Conservation (phyloP, 108 stramenopile genomes). For the Cyclostephanos tholiformis region DNA sequence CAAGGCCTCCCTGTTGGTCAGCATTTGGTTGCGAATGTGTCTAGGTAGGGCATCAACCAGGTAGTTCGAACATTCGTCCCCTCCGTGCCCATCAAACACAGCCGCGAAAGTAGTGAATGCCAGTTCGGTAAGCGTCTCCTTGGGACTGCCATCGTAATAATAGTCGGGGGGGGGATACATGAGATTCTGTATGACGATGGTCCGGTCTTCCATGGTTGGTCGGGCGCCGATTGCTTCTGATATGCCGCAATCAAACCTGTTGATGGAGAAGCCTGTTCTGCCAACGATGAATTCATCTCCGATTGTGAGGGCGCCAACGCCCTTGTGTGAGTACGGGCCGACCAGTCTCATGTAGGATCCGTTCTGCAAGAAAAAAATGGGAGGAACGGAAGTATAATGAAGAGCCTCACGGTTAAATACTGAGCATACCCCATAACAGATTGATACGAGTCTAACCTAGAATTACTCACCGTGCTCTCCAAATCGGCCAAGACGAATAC, state of each 20-base stretch:
- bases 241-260: slow-evolving; percentile 96
- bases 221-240: slow-evolving; percentile 93
- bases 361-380: slow-evolving; percentile 60
- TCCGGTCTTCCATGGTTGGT: slow-evolving; percentile 95
- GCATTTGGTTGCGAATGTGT: slow-evolving; percentile 80
- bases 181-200: slow-evolving; percentile 83
- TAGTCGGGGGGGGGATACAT: slow-evolving; percentile 82
- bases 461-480: slow-evolving; percentile 87
- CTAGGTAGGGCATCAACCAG: slow-evolving; percentile 86
- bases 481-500: slow-evolving; percentile 81
- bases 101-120: slow-evolving; percentile 93
- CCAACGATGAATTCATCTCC: slow-evolving; percentile 97
- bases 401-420: background rate
- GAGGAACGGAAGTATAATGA: background rate
- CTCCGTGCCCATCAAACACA: slow-evolving; percentile 98
- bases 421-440: background rate
- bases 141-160: slow-evolving; percentile 83
- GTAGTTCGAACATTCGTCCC: slow-evolving; percentile 91
- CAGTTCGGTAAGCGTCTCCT: slow-evolving; percentile 76
- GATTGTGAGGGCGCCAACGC: slow-evolving; percentile 76
- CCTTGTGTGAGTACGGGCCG: slow-evolving; percentile 83
- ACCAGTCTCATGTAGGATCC: slow-evolving; percentile 90
- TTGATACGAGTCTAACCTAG: background rate
- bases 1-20: slow-evolving; percentile 73
- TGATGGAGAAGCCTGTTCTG: slow-evolving; percentile 96